Percentiles rank a stretch among this genome's conserved stretches.
Evolutionary conservation across 2,329 filamentous ascomycete genomes (phyloP).

Genomic region (Xylaria multiplex): DNA sequence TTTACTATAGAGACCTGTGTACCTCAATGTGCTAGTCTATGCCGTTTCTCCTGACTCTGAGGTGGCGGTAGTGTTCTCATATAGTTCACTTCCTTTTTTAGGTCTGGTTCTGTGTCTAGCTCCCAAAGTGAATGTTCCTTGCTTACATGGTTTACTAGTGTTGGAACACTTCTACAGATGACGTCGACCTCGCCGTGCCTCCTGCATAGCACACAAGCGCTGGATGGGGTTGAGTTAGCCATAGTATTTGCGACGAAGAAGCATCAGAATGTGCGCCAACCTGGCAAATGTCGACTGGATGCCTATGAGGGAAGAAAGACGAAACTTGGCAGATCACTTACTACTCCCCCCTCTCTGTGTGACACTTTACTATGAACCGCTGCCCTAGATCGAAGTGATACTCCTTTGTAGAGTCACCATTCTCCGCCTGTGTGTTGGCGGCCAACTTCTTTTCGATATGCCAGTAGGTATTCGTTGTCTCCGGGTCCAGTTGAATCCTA

Average conservation of each 20-base stretch:
- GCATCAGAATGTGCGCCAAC: neutral
- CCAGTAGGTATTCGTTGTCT: conserved; percentile 44
- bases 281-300: too few relatives aligned
- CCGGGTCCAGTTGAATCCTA: conserved; percentile 41
- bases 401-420: conserved; percentile 41
- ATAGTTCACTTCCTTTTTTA: conserved; percentile 10
- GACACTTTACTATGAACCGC: conserved; percentile 53
- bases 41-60: neutral
- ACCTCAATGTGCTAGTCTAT: conserved; percentile 1
- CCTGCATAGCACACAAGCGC: conserved; percentile 50
- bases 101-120: conserved; percentile 20
- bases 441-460: conserved; percentile 44
- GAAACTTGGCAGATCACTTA: conserved; percentile 14
- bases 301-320: too few relatives aligned
- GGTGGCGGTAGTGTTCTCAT: neutral
- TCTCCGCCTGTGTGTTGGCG: conserved; percentile 18
- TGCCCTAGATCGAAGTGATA: conserved; percentile 48
- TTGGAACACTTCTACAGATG: conserved; percentile 45
- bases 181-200: conserved; percentile 44
- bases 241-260: neutral
- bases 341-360: conserved; percentile 47
- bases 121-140: conserved; percentile 21
- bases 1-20: too few relatives aligned
- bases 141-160: conserved; percentile 49
- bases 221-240: neutral